Base-by-base conservation (phyloP, 1,284 basidiomycete genomes). In the Puccinia novopanici region DNA sequence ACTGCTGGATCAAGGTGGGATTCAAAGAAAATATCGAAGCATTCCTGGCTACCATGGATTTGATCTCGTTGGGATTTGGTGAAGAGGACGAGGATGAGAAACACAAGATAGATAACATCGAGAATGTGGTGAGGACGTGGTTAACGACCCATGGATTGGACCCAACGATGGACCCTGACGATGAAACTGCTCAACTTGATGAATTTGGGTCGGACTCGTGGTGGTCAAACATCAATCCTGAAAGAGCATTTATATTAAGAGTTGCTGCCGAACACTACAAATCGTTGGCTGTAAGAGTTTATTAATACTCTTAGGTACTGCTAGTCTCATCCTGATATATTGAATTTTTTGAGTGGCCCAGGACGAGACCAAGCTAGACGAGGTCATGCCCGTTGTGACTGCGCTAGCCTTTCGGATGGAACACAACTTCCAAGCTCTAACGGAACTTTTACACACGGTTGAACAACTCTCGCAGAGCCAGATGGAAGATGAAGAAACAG, bases 331-430 rank as follows among this genome's bases (percentile, higher is more conserved):
- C 22, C 12, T 63, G 48, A 27, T 68, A 19, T 30, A 24, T 30
- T 76, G 17, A 24, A 24, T 72, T 19, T 15, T 61, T 55, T 72
- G 34, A 34, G 34, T 34, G 34, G 50, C 15, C 77, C 83, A 87
- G 83, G 89, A 92, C 73, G 91, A 92, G 70, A 86, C 88, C 0
- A 89, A 90, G 24, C 87, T 96, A 0, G 94, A 97, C 83, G 86
- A 89, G 3, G 89, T 90, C 13, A 88, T 98, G 13, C 96, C 96
- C 0, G 92, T 95, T 54, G 92, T 97, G 27, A 98, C 94, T 0
- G 90, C 91, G 0, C 90, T 98, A 71, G 95, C 94, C 0, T 96
- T 93, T 87, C 89, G 90, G 73, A 91, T 97, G 54, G 92, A 97
- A 86, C 88, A 90, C 72, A 89, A 90, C 2, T 95, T 93, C 86